Evolutionary conservation across 768 basidiomycete species (phyloP), one percentile per base, ranked within the genome.

Genomic region (Naganishia kalamii): DNA sequence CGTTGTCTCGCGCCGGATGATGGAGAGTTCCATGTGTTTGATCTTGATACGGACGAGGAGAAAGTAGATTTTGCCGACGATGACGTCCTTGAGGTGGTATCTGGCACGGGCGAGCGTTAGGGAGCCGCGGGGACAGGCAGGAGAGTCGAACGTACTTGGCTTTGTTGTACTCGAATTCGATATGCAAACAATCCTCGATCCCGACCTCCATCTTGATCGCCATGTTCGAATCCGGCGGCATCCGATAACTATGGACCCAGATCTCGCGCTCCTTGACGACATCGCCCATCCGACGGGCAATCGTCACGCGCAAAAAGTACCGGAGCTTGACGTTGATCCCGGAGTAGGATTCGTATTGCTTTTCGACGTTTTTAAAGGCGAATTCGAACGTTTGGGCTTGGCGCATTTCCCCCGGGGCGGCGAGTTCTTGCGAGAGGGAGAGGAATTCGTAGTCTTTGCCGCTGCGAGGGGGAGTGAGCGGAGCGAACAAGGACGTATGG

Each of bases 191-290:
- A 74, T 98, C 96, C 77, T 98, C 96, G 66, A 99, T 99, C 8
- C 96, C 96, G 40, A 98, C 96, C 80, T 97, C 96, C 96, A 99
- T 98, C 83, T 94, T 97, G 81, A 98, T 98, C 44, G 90, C 88
- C 77, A 94, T 97, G 78, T 96, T 97, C 74, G 86, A 89, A 78
- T 98, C 96, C 63, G 94, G 92, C 11, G 94, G 96, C 90, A 97
- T 97, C 40, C 93, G 88, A 82, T 88, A 99, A 3, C 90, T 94
- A 77, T 99, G 94, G 3, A 98, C 94, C 94, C 94, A 98, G 21
- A 97, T 75, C 68, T 99, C 96, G 75, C 83, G 87, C 79, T 98
- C 96, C 78, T 94, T 94, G 50, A 84, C 81, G 4, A 93, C 90
- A 71, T 97, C 93, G 19, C 92, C 92, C 83, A 97, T 89, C 71